Percentiles rank a stretch among this genome's conserved stretches.
These are phyloP conservation scores for Eucalyptus curtisii DNA, from an alignment of 345 rosid genomes.

Conservation along the genomic window DNA sequence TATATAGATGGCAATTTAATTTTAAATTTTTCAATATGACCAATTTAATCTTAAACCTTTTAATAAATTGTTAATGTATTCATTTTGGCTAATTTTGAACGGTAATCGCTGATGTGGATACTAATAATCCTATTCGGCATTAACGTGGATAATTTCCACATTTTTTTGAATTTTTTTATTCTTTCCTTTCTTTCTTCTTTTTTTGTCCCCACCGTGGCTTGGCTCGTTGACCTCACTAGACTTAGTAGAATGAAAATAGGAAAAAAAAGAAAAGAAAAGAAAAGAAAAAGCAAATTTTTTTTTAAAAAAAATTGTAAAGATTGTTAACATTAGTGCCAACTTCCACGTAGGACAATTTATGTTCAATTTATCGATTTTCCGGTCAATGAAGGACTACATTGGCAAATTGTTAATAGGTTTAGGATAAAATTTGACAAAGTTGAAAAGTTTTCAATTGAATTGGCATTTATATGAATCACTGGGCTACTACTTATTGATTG, in stretches of 20 bases:
- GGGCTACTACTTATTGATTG: conserved; percentile 26
- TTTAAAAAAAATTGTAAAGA: too few species aligned
- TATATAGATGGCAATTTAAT: too few species aligned
- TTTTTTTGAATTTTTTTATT: too few species aligned
- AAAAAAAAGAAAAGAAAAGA: too few species aligned
- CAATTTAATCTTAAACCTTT: too few species aligned
- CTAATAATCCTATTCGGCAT: accelerated
- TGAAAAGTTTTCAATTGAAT: neutral
- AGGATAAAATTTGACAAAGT: neutral
- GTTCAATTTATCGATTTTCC: neutral
- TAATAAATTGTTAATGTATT: too few species aligned
- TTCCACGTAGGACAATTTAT: neutral
- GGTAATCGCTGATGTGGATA: too few species aligned
- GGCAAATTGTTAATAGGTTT: neutral
- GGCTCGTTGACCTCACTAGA: neutral
- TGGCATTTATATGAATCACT: neutral
- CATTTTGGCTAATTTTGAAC: too few species aligned
- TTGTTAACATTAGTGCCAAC: neutral
- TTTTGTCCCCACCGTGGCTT: neutral
- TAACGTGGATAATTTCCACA: neutral
- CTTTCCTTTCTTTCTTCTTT: too few species aligned
- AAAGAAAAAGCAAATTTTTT: too few species aligned
- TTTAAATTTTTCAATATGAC: too few species aligned
- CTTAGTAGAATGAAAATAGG: neutral
- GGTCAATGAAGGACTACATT: neutral